Evolutionary conservation across 331 rosid genomes (phyloP), one percentile per base, ranked within the genome.

Genomic region (Acacia pycnantha): DNA sequence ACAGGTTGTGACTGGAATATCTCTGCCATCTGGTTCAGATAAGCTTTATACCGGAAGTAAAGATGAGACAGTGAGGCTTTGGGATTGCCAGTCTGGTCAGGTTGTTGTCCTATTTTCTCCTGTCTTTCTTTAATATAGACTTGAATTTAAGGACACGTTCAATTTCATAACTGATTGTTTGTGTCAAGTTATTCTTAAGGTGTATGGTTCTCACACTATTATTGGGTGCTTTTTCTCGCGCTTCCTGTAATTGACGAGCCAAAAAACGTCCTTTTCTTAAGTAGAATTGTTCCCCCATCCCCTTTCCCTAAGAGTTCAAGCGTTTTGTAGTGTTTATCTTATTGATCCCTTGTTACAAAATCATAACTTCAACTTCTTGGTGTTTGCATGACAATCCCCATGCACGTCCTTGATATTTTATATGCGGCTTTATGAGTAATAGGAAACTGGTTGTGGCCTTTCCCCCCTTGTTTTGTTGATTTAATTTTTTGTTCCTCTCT

Each of bases 81-180:
- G 70, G 70, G 70, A 65, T 11, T 65, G 70, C 43, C 70, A 31
- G 22, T 65, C 70, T 65, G 70, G 70, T 16, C 70, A 65, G 70
- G 70, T 65, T 65, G 70, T 29, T 65, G 16, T 65, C 19, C 4
- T 1, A 59, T 26, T 59, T 59, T 13, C 69, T 62, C 21, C 8
- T 27, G 21, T 62, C 21, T 62, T 62, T 62, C 37, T 62, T 12
- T 14, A 12, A 26, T 13, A 6, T 29, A 22, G 66, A 11, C 66
- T 58, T 8, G 66, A 4, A 24, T 59, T 59, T 59, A 2, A 22
- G 66, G 66, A 59, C 14, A 22, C 6, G 15, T 59, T 24, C 12
- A 22, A 27, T 12, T 62, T 27, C 37, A 24, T 12, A 61, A 11
- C 9, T 26, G 37, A 26, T 61, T 61, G 3, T 61, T 61, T 29